These are phyloP conservation scores for Salix exigua DNA, from an alignment of 345 rosid species.

Conservation along the genomic window DNA sequence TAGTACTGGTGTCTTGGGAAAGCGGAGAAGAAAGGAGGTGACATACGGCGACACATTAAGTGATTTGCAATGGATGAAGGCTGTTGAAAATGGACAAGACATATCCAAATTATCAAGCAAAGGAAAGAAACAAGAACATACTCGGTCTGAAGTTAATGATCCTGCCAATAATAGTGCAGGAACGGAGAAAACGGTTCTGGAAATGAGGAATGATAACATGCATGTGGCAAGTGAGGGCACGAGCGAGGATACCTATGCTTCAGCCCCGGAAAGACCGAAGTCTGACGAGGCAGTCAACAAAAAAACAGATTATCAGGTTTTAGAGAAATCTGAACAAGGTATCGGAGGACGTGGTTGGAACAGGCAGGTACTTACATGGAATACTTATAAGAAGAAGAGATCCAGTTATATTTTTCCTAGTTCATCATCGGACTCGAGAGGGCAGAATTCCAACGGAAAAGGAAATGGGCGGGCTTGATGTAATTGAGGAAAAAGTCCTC, in stretches of 20 bases:
- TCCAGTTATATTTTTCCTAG: slow-evolving; percentile 62
- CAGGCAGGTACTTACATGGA: slow-evolving; percentile 61
- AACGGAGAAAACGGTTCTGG: slow-evolving; percentile 26
- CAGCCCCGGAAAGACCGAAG: slow-evolving; percentile 36
- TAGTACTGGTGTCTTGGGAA: slow-evolving; percentile 51
- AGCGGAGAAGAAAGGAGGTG: slow-evolving; percentile 77
- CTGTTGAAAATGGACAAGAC: slow-evolving; percentile 91
- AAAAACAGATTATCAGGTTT: slow-evolving; percentile 27
- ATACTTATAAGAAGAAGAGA: slow-evolving; percentile 76
- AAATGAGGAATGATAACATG: slow-evolving; percentile 33
- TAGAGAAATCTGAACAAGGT: slow-evolving; percentile 41
- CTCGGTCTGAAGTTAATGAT: slow-evolving; percentile 36
- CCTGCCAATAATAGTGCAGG: slow-evolving; percentile 32
- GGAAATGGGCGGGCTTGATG: slow-evolving; percentile 39
- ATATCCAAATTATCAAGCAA: slow-evolving; percentile 39
- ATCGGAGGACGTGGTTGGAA: slow-evolving; percentile 33
- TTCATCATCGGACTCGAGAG: slow-evolving; percentile 74
- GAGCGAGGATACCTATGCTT: slow-evolving; percentile 55
- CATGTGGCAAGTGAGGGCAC: slow-evolving; percentile 57
- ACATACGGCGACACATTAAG: slow-evolving; percentile 75
- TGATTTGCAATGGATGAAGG: slow-evolving; percentile 85
- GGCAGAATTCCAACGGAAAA: slow-evolving; percentile 62
- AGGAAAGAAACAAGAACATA: slow-evolving; percentile 48
- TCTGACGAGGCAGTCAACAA: slow-evolving; percentile 20
- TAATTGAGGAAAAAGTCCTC: neutral